These are phyloP conservation scores for Beauveria sp. DNA, from an alignment of 2,329 filamentous ascomycete species.

Conservation along the genomic window DNA sequence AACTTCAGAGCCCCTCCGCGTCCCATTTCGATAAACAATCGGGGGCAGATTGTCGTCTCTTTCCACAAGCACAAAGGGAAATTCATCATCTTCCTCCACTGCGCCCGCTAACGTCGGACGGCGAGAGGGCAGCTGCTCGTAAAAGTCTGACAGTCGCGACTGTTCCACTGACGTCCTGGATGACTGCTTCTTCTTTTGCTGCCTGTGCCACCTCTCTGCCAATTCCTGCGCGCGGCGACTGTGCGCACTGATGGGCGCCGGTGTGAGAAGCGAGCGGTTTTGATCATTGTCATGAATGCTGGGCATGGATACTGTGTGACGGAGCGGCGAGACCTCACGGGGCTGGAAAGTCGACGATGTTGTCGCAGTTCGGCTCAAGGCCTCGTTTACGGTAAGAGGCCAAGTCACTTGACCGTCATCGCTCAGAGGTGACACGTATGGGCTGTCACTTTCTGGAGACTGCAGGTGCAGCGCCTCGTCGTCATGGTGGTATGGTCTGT, in stretches of 20 bases:
- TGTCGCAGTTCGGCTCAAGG: neutral
- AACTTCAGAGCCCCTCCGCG: conserved; percentile 11
- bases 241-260: neutral
- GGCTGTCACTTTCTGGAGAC: neutral
- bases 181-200: neutral
- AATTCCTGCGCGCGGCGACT: neutral
- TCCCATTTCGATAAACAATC: conserved; percentile 5
- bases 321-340: neutral
- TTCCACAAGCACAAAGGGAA: neutral
- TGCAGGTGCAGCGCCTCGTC: neutral
- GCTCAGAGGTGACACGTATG: conserved; percentile 6
- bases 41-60: neutral
- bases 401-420: neutral
- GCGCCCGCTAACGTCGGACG: neutral
- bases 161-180: neutral
- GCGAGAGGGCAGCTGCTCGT: neutral
- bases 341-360: neutral
- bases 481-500: neutral
- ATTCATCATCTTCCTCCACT: neutral
- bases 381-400: neutral
- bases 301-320: neutral
- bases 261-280: neutral
- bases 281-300: neutral
- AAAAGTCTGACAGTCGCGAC: neutral
- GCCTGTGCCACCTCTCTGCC: neutral